phyloP scores from a whole-genome alignment of 495 filamentous ascomycete species.

The Jackrogersella multiformis region DNA sequence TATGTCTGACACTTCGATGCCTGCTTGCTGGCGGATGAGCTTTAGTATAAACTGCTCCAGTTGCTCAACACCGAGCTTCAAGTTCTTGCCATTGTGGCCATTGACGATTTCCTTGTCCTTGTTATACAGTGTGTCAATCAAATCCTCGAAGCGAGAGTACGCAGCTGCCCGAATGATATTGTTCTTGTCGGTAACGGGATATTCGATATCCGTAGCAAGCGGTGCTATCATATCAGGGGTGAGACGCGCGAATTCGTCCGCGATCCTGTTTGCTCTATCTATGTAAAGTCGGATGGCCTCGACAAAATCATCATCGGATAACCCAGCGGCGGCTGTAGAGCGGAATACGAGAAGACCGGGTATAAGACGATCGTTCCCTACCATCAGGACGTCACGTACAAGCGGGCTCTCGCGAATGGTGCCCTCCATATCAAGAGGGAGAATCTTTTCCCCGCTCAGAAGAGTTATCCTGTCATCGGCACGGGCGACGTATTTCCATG shows the following conservation, averaged over 20 bases:
- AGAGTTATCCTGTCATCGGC: conserved; percentile 72
- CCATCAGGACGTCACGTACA: conserved; percentile 35
- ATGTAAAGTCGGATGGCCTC: conserved; percentile 59
- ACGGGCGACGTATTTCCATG: conserved; percentile 72
- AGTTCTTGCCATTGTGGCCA: conserved; percentile 28
- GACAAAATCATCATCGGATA: conserved; percentile 56
- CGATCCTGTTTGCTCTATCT: conserved; percentile 57
- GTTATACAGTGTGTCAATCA: conserved; percentile 61
- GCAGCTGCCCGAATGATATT: conserved; percentile 65
- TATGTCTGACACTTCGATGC: conserved; percentile 49
- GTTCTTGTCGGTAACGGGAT: conserved; percentile 65
- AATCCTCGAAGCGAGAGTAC: conserved; percentile 55
- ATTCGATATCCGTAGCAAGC: conserved; percentile 53
- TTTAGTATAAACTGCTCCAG: conserved; percentile 56
- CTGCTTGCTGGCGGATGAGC: conserved; percentile 53
- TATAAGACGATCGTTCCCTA: conserved; percentile 51
- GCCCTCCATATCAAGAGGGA: conserved; percentile 71
- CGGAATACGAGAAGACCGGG: conserved; percentile 62
- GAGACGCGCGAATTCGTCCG: conserved; percentile 65
- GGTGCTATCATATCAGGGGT: conserved; percentile 62
- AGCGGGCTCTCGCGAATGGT: conserved; percentile 54
- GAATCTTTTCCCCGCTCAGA: conserved; percentile 73
- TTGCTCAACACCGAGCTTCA: conserved; percentile 51
- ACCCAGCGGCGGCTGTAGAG: conserved; percentile 41
- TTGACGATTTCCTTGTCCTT: conserved; percentile 41